Percentiles rank a stretch among this genome's conserved stretches.
Conservation (phyloP, 2,329 filamentous ascomycete species). For the Zymoseptoria pseudotritici region DNA sequence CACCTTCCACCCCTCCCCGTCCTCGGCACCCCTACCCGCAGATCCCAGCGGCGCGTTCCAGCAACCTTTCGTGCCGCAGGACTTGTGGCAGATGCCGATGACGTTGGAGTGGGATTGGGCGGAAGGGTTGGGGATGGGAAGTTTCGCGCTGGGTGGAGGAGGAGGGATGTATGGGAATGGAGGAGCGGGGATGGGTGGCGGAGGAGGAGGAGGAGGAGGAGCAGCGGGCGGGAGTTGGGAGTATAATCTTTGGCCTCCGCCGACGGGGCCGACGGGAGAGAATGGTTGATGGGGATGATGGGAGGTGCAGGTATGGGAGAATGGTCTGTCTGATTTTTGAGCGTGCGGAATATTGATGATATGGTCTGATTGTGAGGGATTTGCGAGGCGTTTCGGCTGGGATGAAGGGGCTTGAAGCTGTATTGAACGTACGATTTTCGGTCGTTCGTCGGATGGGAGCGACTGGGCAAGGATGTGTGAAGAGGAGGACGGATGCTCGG, state of each 20-base stretch:
- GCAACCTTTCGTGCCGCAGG: constrained; percentile 83
- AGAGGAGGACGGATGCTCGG: background rate
- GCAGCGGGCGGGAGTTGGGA: background rate
- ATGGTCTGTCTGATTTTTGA: no score
- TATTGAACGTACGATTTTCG: background rate
- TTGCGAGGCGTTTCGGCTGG: background rate
- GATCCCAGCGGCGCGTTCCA: constrained; percentile 48
- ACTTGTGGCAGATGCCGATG: constrained; percentile 93
- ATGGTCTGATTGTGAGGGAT: background rate
- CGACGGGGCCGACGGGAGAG: no score
- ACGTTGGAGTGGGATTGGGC: constrained; percentile 86
- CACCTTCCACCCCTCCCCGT: background rate
- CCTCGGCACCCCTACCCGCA: background rate
- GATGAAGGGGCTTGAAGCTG: background rate
- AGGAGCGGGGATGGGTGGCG: background rate
- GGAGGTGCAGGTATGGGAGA: no score
- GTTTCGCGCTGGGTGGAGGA: constrained; percentile 22
- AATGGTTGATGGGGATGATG: background rate
- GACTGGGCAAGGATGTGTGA: background rate
- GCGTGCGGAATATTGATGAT: background rate
- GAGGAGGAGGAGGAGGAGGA: background rate
- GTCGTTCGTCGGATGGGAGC: background rate
- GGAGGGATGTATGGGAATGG: background rate
- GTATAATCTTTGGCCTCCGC: background rate
- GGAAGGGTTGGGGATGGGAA: constrained; percentile 32